Base-by-base conservation (phyloP, 2,329 filamentous ascomycete species). In the Chaetomium olivaceum region DNA sequence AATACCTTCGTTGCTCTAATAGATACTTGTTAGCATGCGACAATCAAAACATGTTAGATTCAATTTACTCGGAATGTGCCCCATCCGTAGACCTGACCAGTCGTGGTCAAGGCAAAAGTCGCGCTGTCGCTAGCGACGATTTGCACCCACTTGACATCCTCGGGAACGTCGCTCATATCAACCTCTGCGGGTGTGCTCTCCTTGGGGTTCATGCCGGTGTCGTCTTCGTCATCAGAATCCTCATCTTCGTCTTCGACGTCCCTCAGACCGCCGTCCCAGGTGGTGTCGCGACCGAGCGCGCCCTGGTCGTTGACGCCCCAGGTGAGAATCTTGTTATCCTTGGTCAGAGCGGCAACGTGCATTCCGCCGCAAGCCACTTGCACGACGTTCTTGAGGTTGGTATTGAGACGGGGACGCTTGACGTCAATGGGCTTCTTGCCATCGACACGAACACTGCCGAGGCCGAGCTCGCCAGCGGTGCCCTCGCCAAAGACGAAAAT, bases 221-320 rank as follows among this genome's bases (percentile, higher is more conserved):
- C 71, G 54, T 74, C 71, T 11, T 73, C 74, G 12, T 74, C 71
- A 2, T 75, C 73, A 12, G 63, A 66, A 19, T 57, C 54, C 16
- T 80, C 80, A 21, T 61, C 58, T 16, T 59, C 54, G 56, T 80
- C 80, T 60, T 84, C 85, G 16, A 82, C 81, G 62, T 87, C 84
- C 57, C 83, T 79, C 59, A 82, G 75, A 14, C 86, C 86, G 57
- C 87, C 87, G 2, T 86, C 83, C 80, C 85, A 87, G 2, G 79
- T 77, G 3, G 90, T 93, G 74, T 91, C 85, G 74, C 92, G 84
- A 51, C 92, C 92, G 46, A 96, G 83, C 9, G 92, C 91, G 68
- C 90, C 90, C 74, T 93, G 88, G 74, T 96, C 92, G 75, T 95
- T 95, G 71, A 95, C 91, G 62, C 92, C 92, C 92, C 92, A 96